A percentile compares a stretch with the other conserved stretches of the same genome.
These are phyloP conservation scores for Keithomyces neogunnii DNA, from an alignment of 2,329 filamentous ascomycete genomes.

Conservation along the genomic window DNA sequence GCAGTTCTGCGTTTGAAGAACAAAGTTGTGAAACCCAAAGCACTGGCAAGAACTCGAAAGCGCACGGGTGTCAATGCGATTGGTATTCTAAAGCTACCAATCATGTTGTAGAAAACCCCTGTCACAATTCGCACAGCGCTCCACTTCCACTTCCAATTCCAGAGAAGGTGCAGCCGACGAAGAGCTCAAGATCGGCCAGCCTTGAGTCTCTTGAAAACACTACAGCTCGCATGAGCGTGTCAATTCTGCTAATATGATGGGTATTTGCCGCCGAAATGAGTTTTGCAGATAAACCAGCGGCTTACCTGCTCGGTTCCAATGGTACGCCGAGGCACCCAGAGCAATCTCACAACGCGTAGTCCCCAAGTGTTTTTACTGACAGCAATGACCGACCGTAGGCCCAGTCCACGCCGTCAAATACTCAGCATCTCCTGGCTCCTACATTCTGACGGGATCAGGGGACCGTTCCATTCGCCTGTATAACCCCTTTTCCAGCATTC, in stretches of 20 bases:
- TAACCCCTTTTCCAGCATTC: slow-evolving; percentile 56
- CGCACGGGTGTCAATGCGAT: too few species aligned
- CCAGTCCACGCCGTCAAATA: slow-evolving; percentile 66
- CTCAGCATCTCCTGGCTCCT: slow-evolving; percentile 63
- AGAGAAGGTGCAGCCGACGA: neutral
- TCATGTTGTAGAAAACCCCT: neutral
- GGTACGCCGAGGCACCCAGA: slow-evolving; percentile 29
- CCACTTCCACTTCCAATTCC: neutral
- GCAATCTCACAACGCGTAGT: neutral
- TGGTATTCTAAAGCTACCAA: neutral
- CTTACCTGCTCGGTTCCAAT: slow-evolving; percentile 50
- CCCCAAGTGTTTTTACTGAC: neutral
- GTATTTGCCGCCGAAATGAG: slow-evolving; percentile 25
- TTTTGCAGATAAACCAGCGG: slow-evolving; percentile 40
- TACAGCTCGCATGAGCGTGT: neutral
- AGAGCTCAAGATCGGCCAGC: too few species aligned
- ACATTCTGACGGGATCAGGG: slow-evolving; percentile 76
- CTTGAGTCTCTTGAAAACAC: too few species aligned
- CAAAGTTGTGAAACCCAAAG: too few species aligned
- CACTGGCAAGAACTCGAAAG: too few species aligned
- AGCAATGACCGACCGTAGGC: slow-evolving; percentile 32
- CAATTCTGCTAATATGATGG: slow-evolving; percentile 11
- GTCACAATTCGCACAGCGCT: neutral
- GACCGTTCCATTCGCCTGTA: slow-evolving; percentile 82
- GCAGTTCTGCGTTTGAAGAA: too few species aligned